Evolutionary conservation across 2,329 filamentous ascomycete genomes (phyloP), one percentile per base, ranked within the genome.

Genomic region (Whalleya microplaca): DNA sequence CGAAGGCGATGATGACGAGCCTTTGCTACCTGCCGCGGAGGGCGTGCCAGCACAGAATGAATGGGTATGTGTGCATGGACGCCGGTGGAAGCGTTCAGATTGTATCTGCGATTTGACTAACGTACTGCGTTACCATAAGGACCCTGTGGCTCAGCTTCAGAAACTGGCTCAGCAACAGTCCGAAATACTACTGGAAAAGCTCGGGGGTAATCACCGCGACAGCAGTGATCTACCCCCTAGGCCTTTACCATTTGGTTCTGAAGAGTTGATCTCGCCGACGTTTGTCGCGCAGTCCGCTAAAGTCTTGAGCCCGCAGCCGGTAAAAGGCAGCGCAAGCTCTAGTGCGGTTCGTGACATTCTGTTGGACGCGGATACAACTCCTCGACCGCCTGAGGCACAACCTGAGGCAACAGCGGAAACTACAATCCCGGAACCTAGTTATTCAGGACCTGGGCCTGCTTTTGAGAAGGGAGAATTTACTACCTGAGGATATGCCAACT

Each of bases 41-140:
- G 93, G 92, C 49, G 92, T 96, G 62, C 92, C 93, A 60, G 81
- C 85, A 73, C 93, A 96, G 82, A 83, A 85, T 71, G 91, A 96
- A 75, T 97, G 94, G 94, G 92, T 96, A 92, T 89, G 91, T 91
- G 81, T 81, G 75, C 81, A 84, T 70, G 81, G 81, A 61, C 72
- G 71, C 61, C 67, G 69, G 63, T 84, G 80, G 76, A 71, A 66
- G 58, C 77, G 77, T 60, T 72, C 75, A 68, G 80, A 83, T 72
- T 84, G 81, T 74, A 75, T 78, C 66, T 85, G 81, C 73, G 76
- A 80, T 64, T 70, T 83, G 69, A 75, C 81, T 84, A 83, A 85
- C 79, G 65, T 78, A 68, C 71, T 79, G 59, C 72, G 69, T 59
- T 65, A 70, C 66, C 66, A 76, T 63, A 81, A 91, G 88, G 88